phyloP scores from a whole-genome alignment of 169 alveolate genomes.

The Plasmodium inui region DNA sequence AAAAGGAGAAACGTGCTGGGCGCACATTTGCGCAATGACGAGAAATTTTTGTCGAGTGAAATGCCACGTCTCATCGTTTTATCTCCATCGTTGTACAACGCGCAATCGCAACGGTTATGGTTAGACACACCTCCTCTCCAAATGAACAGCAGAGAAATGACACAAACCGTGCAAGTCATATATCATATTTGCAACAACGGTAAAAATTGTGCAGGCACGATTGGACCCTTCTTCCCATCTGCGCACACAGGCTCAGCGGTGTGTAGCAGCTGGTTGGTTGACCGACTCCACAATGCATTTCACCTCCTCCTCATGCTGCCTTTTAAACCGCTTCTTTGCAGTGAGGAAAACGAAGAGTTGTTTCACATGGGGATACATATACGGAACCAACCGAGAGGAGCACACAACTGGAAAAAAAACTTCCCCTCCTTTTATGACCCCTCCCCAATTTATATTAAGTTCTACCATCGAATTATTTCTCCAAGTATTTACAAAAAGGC shows the following conservation, averaged over 20 bases:
- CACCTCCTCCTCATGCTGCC: background rate
- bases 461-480: background rate
- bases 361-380: background rate
- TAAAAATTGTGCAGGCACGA: background rate
- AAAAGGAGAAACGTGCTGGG: background rate
- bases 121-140: background rate
- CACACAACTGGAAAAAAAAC: background rate
- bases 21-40: background rate
- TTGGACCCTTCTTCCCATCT: background rate
- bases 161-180: background rate
- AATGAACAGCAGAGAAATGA: background rate
- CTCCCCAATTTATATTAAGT: background rate
- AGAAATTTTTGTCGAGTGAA: background rate
- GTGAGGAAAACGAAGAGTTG: background rate
- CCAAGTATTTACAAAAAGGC: background rate
- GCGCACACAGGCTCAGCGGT: background rate
- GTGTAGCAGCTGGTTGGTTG: background rate
- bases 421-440: background rate
- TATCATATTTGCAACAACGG: background rate
- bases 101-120: background rate
- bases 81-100: background rate
- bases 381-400: background rate
- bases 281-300: background rate
- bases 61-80: background rate
- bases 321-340: background rate